Base-by-base conservation (phyloP, 192 early-diverging fungal genomes). In the Diversispora epigaea region DNA sequence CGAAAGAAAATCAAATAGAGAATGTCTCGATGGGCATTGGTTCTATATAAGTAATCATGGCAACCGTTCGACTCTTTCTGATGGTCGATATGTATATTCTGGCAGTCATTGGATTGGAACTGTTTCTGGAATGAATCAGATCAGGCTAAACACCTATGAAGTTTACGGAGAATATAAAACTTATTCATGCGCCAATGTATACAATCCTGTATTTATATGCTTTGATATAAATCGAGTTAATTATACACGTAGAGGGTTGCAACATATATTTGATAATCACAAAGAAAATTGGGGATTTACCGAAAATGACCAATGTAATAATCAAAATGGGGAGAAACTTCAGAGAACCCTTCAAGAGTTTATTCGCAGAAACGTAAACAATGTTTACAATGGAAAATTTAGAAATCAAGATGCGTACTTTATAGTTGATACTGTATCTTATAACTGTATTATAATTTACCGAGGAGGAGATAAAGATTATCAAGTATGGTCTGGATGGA, bases 101-200 rank as follows among this genome's bases (percentile, higher is more conserved):
- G 52, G 68, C 3, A 6, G 15, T 11, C 6, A 71, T 52, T 71
- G 68, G 68, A 71, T 71, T 19, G 39, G 68, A 71, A 71, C 68
- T n/a, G 17, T 71, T 19, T 71, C 68, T 52, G 25, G 52, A 9
- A 15, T 4, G 19, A 71, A 71, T 40, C 68, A 71, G 45, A 71
- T 71, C 22, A 52, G 52, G 19, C 41, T 71, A 56, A 71, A 71
- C 19, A 71, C 68, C 12, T 68, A 68, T 17, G 67, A 68, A 50
- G 25, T 21, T 68, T 10, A 11, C 9, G 22, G n/a, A 0, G 67
- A 41, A 10, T 68, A 52, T 50, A 68, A 52, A 50, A 68, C 67
- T 68, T 68, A 68, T 68, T 22, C 67, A 49, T 17, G 50, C 10
- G 22, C 9, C 4, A 68, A 50, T 47, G 67, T 68, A 68, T 40